Percentiles rank a stretch among this genome's conserved stretches.
Evolutionary conservation across 495 filamentous ascomycete genomes (phyloP).

Genomic region (Bombardia bombarda): DNA sequence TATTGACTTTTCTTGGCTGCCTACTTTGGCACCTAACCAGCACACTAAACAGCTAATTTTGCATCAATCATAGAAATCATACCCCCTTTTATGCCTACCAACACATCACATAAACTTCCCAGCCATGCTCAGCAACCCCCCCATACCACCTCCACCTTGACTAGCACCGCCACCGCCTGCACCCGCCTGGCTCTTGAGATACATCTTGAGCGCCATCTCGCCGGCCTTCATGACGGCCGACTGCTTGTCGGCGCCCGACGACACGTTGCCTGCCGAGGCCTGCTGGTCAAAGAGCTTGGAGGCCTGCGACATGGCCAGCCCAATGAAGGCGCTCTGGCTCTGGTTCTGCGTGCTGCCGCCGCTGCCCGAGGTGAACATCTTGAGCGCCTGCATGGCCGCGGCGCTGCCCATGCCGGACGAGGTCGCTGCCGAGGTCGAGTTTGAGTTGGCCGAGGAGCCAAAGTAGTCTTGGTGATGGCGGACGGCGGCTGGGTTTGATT

Average conservation of each 20-base stretch:
- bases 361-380: constrained; percentile 48
- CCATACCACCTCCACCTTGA: constrained; percentile 7
- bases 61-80: too few species aligned
- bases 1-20: too few species aligned
- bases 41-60: too few species aligned
- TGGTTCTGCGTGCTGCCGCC: constrained; percentile 22
- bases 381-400: constrained; percentile 61
- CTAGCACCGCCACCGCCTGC: constrained; percentile 3
- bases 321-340: constrained; percentile 39
- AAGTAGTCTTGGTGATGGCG: constrained; percentile 49
- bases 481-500: constrained; percentile 34
- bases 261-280: constrained; percentile 37
- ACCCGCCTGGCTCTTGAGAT: constrained; percentile 39
- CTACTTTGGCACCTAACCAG: too few species aligned
- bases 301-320: constrained; percentile 46
- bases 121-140: constrained; percentile 12
- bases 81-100: too few species aligned
- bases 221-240: constrained; percentile 43
- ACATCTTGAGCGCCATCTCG: constrained; percentile 50
- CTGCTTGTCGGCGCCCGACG: constrained; percentile 39
- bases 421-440: constrained; percentile 19
- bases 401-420: constrained; percentile 45
- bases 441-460: constrained; percentile 3
- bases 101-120: constrained; percentile 17
- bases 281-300: constrained; percentile 46